Conservation (phyloP, 169 alveolate genomes). For the Sarcocystis neurona region DNA sequence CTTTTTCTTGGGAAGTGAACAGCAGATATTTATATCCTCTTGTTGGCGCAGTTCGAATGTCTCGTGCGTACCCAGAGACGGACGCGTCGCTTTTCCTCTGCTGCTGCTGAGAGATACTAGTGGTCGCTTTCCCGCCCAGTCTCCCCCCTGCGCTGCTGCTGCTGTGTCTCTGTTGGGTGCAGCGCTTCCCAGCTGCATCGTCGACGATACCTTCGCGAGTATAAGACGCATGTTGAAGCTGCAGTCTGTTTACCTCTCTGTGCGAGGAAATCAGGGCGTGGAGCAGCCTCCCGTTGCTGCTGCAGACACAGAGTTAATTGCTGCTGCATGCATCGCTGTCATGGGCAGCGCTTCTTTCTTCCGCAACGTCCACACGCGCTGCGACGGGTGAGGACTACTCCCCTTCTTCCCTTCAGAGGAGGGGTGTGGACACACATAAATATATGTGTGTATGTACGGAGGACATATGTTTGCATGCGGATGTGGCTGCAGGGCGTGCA, state of each 20-base stretch:
- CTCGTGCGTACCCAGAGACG: neutral
- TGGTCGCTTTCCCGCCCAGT: neutral
- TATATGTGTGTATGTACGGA: too few relatives aligned
- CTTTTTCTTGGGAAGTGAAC: too few relatives aligned
- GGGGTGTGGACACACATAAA: too few relatives aligned
- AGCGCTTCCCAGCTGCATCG: conserved; percentile 54
- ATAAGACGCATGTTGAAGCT: conserved; percentile 56
- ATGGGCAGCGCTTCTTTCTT: conserved; percentile 79
- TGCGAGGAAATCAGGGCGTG: conserved; percentile 48
- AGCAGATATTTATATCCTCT: too few relatives aligned
- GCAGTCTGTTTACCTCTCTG: conserved; percentile 48
- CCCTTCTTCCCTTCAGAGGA: neutral
- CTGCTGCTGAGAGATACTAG: too few relatives aligned
- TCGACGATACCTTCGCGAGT: conserved; percentile 39
- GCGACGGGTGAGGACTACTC: conserved; percentile 74
- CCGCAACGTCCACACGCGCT: conserved; percentile 82
- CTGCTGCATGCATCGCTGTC: conserved; percentile 77
- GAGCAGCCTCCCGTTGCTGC: conserved; percentile 71
- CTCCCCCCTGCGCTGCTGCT: neutral
- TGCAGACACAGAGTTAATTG: conserved; percentile 81
- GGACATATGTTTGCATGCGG: neutral
- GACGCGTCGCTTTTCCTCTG: neutral
- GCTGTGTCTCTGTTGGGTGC: conserved; percentile 1
- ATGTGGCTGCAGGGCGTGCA: neutral
- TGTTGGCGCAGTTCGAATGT: neutral